Evolutionary conservation across 176 grass and related monocot genomes (phyloP), one percentile per base, ranked within the genome.

Genomic region (Miscanthus lutarioriparius): DNA sequence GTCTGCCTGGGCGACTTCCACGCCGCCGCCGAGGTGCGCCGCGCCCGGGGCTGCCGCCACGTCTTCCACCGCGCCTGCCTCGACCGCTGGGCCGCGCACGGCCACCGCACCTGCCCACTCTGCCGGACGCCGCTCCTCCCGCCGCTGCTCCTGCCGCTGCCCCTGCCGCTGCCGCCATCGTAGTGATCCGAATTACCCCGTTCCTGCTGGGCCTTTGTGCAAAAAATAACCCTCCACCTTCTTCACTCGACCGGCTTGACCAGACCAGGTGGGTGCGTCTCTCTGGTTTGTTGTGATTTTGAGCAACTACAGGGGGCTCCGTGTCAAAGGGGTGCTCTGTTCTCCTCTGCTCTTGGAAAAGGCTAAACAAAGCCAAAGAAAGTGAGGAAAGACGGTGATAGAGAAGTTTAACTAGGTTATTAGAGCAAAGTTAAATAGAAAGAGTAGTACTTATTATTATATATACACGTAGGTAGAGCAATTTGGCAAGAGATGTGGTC

Each of bases 1-100:
- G 96, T 98, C 12, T 98, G 96, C 89, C 85, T 98, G 22, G 75
- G 80, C 77, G 96, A 98, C 45, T 91, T 98, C 84, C 54, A 93
- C 27, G 89, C 76, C 30, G 76, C 89, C 44, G 92, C 89, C 16
- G 74, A 88, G 69, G 96, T 98, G 62, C 91, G 95, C 73, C 91
- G 91, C 22, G 75, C 89, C 25, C 74, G 67, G 38, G 87, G 87
- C 0, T 98, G 96, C 76, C 72, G 89, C 33, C 96, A 98, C 83
- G 93, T 93, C 25, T 95, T 98, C 89, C 96, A 98, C 91, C 88
- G 89, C 51, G 80, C 54, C 0, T 98, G 92, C 85, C 87, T 98
- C 22, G 92, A 98, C 82, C 77, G 85, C 11, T 98, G 96, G 96
- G 88, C 92, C 7, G 73, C 85, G 7, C 87, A 93, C 87, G 95